phyloP scores from a whole-genome alignment of 257 asterid species.

The Fraxinus excelsior region DNA sequence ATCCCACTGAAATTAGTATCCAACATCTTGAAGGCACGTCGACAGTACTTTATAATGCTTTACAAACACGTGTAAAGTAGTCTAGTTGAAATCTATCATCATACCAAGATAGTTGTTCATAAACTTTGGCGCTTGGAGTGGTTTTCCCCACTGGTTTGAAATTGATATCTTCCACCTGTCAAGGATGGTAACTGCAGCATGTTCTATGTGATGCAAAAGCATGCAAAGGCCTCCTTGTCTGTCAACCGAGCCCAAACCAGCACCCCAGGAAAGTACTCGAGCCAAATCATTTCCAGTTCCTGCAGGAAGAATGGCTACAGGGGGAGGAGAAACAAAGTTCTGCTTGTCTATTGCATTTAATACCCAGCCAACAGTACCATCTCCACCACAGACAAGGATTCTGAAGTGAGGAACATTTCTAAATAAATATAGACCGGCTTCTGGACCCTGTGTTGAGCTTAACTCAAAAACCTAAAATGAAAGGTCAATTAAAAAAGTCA shows the following conservation, averaged over 20 bases:
- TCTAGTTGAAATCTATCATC: slow-evolving; percentile 25
- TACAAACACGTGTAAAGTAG: slow-evolving; percentile 20
- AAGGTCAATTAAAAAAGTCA: slow-evolving; percentile 21
- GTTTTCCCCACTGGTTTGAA: slow-evolving; percentile 67
- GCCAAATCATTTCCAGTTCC: slow-evolving; percentile 99
- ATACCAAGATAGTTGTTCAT: slow-evolving; percentile 97
- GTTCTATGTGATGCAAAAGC: slow-evolving; percentile 79
- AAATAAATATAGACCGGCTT: slow-evolving; percentile 83
- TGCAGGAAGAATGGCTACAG: slow-evolving; percentile 97
- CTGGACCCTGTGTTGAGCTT: slow-evolving; percentile 91
- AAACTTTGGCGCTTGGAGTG: slow-evolving; percentile 62
- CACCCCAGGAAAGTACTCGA: slow-evolving; percentile 97
- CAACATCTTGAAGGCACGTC: not conserved
- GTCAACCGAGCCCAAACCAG: slow-evolving; percentile 94
- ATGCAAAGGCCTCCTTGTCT: slow-evolving; percentile 98
- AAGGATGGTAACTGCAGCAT: slow-evolving; percentile 97
- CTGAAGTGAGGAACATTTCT: slow-evolving; percentile 90
- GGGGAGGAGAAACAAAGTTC: slow-evolving; percentile 97
- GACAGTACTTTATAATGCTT: not conserved
- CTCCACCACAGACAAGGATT: slow-evolving; percentile 94
- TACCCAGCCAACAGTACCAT: slow-evolving; percentile 99
- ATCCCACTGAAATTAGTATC: not conserved
- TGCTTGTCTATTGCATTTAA: slow-evolving; percentile 85
- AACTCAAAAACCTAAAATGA: slow-evolving; percentile 66
- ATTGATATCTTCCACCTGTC: slow-evolving; percentile 91